Percentiles rank a stretch among this genome's conserved stretches.
phyloP scores from a whole-genome alignment of 1,284 basidiomycete species.

The Apiotrichum siamense region DNA sequence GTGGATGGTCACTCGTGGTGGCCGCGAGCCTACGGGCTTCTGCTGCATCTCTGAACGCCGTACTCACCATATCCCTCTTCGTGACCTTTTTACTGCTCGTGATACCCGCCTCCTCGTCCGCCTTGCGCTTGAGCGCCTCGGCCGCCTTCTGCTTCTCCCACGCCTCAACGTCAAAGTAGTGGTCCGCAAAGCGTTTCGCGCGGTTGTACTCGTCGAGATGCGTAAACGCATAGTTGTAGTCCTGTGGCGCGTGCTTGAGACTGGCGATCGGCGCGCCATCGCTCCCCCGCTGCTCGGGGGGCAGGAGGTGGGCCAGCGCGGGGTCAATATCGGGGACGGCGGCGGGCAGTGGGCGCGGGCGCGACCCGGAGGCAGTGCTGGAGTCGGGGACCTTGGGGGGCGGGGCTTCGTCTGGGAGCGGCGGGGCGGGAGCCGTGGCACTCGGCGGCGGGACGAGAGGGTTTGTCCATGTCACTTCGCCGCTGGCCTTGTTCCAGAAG shows the following conservation, averaged over 20 bases:
- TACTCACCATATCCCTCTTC: conserved; percentile 81
- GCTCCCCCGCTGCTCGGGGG: conserved; percentile 53
- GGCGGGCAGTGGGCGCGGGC: not conserved
- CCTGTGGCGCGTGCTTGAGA: conserved; percentile 55
- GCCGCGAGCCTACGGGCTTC: too few relatives aligned
- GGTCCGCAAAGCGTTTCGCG: conserved; percentile 75
- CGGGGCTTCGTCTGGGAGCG: conserved; percentile 29
- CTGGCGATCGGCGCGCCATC: conserved; percentile 51
- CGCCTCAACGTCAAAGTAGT: conserved; percentile 76
- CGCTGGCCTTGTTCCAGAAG: conserved; percentile 72
- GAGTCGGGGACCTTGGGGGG: conserved; percentile 30
- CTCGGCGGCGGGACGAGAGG: conserved; percentile 54
- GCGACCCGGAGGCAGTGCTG: conserved; percentile 52
- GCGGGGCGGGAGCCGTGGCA: conserved; percentile 24
- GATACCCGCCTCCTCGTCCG: conserved; percentile 54
- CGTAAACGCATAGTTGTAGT: conserved; percentile 54
- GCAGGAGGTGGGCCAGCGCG: conserved; percentile 71
- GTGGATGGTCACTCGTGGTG: too few relatives aligned
- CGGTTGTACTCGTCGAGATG: conserved; percentile 78
- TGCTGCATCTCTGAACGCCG: conserved; percentile 1
- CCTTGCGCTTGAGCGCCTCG: conserved; percentile 55
- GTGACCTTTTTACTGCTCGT: conserved; percentile 56
- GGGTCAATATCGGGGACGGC: conserved; percentile 68
- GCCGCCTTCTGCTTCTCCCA: conserved; percentile 64
- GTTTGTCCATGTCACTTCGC: conserved; percentile 83